Base-by-base conservation (phyloP, 805 yeast genomes). In the Yamadazyma insecticola region DNA sequence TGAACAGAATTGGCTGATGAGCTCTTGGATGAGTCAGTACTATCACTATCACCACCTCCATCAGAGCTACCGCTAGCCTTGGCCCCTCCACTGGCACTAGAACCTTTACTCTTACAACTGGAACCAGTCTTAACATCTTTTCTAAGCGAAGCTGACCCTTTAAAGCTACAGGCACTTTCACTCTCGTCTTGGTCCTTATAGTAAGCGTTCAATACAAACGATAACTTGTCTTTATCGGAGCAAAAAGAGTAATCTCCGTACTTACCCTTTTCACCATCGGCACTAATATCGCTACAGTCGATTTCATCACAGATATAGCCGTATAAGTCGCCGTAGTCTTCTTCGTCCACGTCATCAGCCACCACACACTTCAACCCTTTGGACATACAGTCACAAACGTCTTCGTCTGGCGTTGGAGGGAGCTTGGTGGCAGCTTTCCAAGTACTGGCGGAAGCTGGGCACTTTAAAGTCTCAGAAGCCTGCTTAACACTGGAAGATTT, bases 221-320 rank as follows among this genome's bases (percentile, higher is more conserved):
- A 71, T 47, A 83, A 67, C 62, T 76, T 67, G 36, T 78, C 82
- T 57, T 78, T 74, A 33, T 73, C 56, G 13, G 75, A 63, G 57
- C 92, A 83, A 78, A 71, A 79, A 12, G 90, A 81, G 61, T 69
- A 76, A 17, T 79, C 69, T 57, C 92, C 92, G 54, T 83, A 83
- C 5, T 51, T 47, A 53, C 90, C 92, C 14, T 65, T 55, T 29
- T 72, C 57, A 63, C 86, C 89, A 54, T 81, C 70, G 24, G 69
- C 72, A 30, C 56, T 52, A 43, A 83, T 79, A 47, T 77, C 86
- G 24, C 58, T 56, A 63, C 94, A 83, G 39, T 73, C 57, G 22
- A 53, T 45, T 19, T 60, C 41, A 42, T 70, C 72, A 62, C 94
- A 83, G 25, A 82, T 69, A 36, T 57, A 58, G 22, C 70, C 55